Evolutionary conservation across 78 protist species (phyloP), one percentile per base, ranked within the genome.

Genomic region (Dictyostelium citrinum): DNA sequence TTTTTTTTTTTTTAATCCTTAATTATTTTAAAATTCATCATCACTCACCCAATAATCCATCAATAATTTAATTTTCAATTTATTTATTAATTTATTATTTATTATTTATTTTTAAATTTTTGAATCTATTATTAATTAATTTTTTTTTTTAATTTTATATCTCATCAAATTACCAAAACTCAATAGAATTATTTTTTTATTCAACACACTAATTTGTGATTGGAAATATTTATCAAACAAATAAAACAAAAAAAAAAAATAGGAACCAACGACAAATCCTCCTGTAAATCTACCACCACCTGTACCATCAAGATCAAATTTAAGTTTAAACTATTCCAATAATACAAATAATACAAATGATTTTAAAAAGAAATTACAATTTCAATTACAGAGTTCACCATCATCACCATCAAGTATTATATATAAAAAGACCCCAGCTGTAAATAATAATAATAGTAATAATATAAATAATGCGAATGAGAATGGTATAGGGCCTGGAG

Each of bases 201-300:
- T 33, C 77, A 70, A 70, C 77, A 70, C 77, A 70, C 77, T 70
- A 70, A 70, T 70, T 70, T 70, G 77, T 70, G 77, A 70, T 70
- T 70, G 77, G 43, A 70, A 64, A 64, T n/a, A 29, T 64, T 64
- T 61, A 61, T 55, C 27, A 55, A 55, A 20, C 16, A 61, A 24
- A 60, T 7, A n/a, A 60, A 60, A 60, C 22, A 60, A 9, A 60
- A n/a, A 70, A 70, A 33, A 70, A 27, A 17, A 70, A 29, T 33
- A 33, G 77, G 77, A 70, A 31, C 37, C 79, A 72, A 29, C 79
- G 22, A 31, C 49, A 35, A 14, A 16, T 12, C 2, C 79, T 27
- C 49, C 4, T 37, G 41, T 37, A 72, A 27, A 27, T 17, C 31
- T 37, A 37, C 77, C 77, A 70, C 77, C 77, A 70, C 79, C 45